Conservation (phyloP, 2,329 filamentous ascomycete species). For the Diplocarpon mali region DNA sequence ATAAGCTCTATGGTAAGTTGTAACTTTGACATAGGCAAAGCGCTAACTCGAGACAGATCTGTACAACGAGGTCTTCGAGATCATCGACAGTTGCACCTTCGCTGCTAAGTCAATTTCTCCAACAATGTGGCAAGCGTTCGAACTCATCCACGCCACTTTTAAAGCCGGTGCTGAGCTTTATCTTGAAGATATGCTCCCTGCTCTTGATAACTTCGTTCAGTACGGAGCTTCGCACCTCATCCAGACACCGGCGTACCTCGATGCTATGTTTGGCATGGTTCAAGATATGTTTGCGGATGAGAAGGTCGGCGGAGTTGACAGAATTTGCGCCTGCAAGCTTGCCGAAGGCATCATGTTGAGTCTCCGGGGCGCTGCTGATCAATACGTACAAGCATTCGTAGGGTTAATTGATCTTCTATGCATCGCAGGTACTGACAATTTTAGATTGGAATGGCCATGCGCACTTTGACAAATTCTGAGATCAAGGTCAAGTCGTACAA, state of each 20-base stretch:
- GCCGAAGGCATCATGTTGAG: constrained; percentile 97
- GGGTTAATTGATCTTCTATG: constrained; percentile 3
- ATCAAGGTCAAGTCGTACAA: constrained; percentile 86
- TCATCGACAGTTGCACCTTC: constrained; percentile 98
- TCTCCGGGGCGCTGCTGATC: constrained; percentile 77
- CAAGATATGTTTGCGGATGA: constrained; percentile 87
- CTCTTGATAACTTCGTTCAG: constrained; percentile 93
- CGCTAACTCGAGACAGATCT: constrained; percentile 46
- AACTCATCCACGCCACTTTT: constrained; percentile 92
- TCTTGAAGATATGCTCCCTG: constrained; percentile 96
- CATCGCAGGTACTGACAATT: constrained; percentile 7
- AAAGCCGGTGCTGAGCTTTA: constrained; percentile 96
- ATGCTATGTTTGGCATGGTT: constrained; percentile 88
- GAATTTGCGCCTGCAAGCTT: constrained; percentile 95
- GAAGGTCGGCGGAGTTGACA: constrained; percentile 85
- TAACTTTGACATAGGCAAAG: background rate
- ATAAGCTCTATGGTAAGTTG: constrained; percentile 76
- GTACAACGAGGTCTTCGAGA: constrained; percentile 98
- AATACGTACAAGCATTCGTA: constrained; percentile 72
- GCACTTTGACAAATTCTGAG: constrained; percentile 61
- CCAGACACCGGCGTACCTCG: constrained; percentile 75
- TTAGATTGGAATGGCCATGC: constrained; percentile 72
- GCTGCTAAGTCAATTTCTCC: constrained; percentile 90
- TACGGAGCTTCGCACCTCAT: constrained; percentile 74
- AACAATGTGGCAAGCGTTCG: constrained; percentile 98